These are phyloP conservation scores for Hygrophorus russula DNA, from an alignment of 768 basidiomycete species.

Conservation along the genomic window DNA sequence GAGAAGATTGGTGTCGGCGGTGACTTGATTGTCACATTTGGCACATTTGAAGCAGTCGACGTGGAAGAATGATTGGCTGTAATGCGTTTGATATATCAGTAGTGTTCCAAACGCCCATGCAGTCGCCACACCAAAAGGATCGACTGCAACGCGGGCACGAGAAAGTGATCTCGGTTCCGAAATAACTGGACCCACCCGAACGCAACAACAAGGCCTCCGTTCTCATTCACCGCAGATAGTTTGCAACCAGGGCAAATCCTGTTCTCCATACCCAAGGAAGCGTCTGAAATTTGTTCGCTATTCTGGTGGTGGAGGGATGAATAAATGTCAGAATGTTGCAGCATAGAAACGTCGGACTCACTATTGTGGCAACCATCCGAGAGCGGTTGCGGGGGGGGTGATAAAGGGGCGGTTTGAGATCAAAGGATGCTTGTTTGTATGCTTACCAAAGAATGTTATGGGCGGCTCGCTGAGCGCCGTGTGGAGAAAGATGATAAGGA, in stretches of 20 bases:
- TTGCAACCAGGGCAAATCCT: conserved; percentile 77
- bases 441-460: conserved; percentile 1
- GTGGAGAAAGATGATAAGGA: conserved; percentile 1
- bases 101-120: not conserved
- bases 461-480: conserved; percentile 17
- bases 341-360: too few relatives aligned
- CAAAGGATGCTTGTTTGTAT: too few relatives aligned
- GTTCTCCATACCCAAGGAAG: conserved; percentile 28
- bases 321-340: not conserved
- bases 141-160: conserved; percentile 2
- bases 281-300: not conserved
- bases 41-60: conserved; percentile 95
- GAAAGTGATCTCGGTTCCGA: conserved; percentile 1
- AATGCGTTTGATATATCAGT: conserved; percentile 2
- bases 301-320: not conserved
- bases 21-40: conserved; percentile 87
- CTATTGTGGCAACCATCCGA: too few relatives aligned
- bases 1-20: conserved; percentile 94
- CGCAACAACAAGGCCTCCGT: conserved; percentile 84
- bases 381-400: not conserved
- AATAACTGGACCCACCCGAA: conserved; percentile 64
- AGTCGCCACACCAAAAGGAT: too few relatives aligned
- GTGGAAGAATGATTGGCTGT: conserved; percentile 88
- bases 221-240: conserved; percentile 66
- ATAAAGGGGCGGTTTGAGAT: too few relatives aligned